A percentile compares a stretch with the other conserved stretches of the same genome.
Conservation (phyloP, 257 asterid species). For the Petunia axillaris region DNA sequence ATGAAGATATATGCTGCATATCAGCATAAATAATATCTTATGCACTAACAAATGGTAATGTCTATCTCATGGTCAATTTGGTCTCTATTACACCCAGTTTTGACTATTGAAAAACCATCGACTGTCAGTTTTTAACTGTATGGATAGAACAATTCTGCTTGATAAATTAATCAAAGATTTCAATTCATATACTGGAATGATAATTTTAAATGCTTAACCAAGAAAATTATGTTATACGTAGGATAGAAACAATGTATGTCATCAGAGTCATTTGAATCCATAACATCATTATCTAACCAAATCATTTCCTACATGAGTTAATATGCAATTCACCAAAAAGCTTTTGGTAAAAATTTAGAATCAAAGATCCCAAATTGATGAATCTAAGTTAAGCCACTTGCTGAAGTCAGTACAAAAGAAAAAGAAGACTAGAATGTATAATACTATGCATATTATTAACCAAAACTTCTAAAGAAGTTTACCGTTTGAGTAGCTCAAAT, state of each 20-base stretch:
- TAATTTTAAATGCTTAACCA: neutral
- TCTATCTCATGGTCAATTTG: no score
- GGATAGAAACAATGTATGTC: neutral
- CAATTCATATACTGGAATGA: no score
- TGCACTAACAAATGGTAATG: neutral
- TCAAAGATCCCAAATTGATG: neutral
- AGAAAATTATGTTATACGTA: neutral
- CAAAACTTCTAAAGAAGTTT: neutral
- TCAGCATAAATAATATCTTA: neutral
- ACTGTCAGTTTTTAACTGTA: neutral
- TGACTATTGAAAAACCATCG: neutral
- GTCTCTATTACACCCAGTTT: neutral
- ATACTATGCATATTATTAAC: neutral
- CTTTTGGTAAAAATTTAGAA: neutral
- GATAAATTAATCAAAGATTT: no score
- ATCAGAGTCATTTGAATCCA: neutral
- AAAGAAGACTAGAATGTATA: constrained; percentile 11
- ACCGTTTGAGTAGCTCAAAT: neutral
- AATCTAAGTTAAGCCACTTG: neutral
- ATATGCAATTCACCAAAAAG: neutral
- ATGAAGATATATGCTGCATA: neutral
- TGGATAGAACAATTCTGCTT: neutral
- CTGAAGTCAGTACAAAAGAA: neutral
- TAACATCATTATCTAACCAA: neutral
- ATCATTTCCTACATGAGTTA: neutral